These are phyloP conservation scores for Nicotiana rustica DNA, from an alignment of 305 asterid species.

Conservation along the genomic window DNA sequence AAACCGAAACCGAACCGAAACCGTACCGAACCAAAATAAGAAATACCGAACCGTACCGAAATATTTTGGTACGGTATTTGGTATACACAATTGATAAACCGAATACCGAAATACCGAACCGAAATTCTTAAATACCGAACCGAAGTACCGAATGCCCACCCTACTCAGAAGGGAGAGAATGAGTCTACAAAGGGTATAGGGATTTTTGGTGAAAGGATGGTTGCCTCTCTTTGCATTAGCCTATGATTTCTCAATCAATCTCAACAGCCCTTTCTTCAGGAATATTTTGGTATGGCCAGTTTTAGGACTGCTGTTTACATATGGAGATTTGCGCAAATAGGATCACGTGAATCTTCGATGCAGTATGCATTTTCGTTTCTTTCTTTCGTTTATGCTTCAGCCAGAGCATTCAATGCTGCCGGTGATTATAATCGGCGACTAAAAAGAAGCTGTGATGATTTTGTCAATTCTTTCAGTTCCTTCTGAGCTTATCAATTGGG, in stretches of 20 bases:
- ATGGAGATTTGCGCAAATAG: too few relatives aligned
- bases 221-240: conserved; percentile 35
- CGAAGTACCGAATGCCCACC: too few relatives aligned
- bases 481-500: background rate
- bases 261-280: conserved; percentile 17
- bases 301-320: too few relatives aligned
- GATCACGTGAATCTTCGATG: too few relatives aligned
- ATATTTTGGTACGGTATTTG: too few relatives aligned
- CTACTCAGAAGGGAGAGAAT: conserved; percentile 5
- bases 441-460: background rate
- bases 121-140: too few relatives aligned
- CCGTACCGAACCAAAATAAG: too few relatives aligned
- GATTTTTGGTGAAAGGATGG: conserved; percentile 34
- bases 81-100: too few relatives aligned
- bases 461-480: background rate
- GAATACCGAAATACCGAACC: too few relatives aligned
- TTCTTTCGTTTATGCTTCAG: background rate
- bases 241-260: conserved; percentile 33
- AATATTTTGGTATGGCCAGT: too few relatives aligned
- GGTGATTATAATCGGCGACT: background rate
- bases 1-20: too few relatives aligned
- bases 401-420: background rate
- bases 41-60: too few relatives aligned
- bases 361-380: background rate
- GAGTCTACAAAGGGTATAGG: conserved; percentile 30